Percentiles rank a stretch among this genome's conserved stretches.
Evolutionary conservation across 306 rosid species (phyloP).

Genomic region (Rosa persica): DNA sequence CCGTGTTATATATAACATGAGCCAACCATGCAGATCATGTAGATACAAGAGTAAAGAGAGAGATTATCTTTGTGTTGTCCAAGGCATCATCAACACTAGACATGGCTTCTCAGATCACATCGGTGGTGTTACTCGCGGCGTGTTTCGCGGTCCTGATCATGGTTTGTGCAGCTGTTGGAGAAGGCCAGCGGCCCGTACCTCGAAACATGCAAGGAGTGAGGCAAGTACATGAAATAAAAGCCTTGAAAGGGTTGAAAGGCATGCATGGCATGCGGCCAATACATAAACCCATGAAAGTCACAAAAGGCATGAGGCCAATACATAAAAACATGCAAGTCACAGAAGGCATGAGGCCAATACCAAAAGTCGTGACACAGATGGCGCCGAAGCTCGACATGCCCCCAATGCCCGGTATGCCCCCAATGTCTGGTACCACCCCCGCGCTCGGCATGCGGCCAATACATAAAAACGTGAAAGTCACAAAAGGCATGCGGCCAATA

Average conservation of each 20-base stretch:
- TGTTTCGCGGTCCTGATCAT: constrained; percentile 33
- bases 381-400: constrained; percentile 9
- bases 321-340: background rate
- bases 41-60: background rate
- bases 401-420: constrained; percentile 19
- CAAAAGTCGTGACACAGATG: background rate
- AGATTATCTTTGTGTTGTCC: background rate
- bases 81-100: background rate
- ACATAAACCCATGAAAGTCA: background rate
- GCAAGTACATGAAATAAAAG: background rate
- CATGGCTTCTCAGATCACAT: constrained; percentile 42
- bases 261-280: background rate
- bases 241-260: background rate
- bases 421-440: background rate
- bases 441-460: background rate
- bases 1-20: background rate
- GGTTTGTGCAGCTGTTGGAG: constrained; percentile 27
- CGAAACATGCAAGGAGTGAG: background rate
- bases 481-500: background rate
- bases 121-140: constrained; percentile 28
- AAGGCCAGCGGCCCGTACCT: background rate
- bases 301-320: background rate
- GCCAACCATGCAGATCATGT: background rate
- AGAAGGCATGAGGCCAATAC: background rate
- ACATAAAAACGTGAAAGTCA: background rate